These are phyloP conservation scores for Colletotrichum sp. DNA, from an alignment of 2,329 filamentous ascomycete species.

Conservation along the genomic window DNA sequence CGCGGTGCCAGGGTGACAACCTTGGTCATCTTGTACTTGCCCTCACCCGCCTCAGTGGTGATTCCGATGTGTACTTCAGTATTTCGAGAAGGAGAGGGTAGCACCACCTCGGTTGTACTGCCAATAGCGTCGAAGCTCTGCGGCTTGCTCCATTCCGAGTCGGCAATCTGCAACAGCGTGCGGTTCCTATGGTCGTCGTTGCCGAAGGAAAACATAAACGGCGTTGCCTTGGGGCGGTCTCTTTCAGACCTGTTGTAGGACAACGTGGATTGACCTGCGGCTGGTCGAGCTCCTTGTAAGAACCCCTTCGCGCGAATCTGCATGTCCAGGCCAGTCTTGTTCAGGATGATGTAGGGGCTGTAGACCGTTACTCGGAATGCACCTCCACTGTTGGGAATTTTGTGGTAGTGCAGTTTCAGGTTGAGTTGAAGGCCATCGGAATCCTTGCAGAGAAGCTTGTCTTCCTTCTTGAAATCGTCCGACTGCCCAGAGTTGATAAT, in stretches of 20 bases:
- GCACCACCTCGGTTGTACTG: constrained; percentile 85
- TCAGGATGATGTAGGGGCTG: constrained; percentile 92
- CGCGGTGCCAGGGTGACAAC: constrained; percentile 91
- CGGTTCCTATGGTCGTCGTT: constrained; percentile 91
- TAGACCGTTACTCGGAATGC: constrained; percentile 96
- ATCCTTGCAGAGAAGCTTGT: constrained; percentile 81
- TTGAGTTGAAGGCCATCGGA: constrained; percentile 79
- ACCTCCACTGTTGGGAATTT: constrained; percentile 88
- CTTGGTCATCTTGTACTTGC: constrained; percentile 98
- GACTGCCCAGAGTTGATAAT: constrained; percentile 92
- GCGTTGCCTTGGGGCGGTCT: constrained; percentile 75
- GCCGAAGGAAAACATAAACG: constrained; percentile 95
- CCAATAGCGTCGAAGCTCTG: constrained; percentile 98
- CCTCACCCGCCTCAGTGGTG: constrained; percentile 86
- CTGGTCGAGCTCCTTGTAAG: constrained; percentile 80
- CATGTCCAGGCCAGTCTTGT: constrained; percentile 91
- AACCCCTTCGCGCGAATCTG: constrained; percentile 89
- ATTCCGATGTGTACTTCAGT: constrained; percentile 92
- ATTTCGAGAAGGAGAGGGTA: constrained; percentile 72
- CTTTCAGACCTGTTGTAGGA: constrained; percentile 49
- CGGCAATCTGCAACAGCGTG: constrained; percentile 83
- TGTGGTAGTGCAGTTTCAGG: constrained; percentile 88
- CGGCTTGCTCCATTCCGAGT: constrained; percentile 95
- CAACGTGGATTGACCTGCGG: constrained; percentile 77
- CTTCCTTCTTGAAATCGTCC: constrained; percentile 88